Evolutionary conservation across 2,329 filamentous ascomycete species (phyloP).

Genomic region (Colletotrichum viniferum): DNA sequence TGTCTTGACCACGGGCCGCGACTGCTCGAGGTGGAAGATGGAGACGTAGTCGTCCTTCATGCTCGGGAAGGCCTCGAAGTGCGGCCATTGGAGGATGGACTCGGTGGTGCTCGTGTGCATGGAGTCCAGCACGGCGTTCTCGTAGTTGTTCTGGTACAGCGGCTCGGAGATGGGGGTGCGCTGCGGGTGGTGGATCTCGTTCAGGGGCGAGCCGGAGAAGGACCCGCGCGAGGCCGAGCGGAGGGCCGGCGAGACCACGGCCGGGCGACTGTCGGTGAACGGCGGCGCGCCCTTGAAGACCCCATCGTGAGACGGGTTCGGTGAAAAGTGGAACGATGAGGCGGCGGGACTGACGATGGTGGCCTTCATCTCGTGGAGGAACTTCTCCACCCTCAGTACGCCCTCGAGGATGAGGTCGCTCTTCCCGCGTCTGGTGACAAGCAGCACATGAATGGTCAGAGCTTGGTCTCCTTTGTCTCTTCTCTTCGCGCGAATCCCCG

Average conservation of each 20-base stretch:
- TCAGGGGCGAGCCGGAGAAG: slow-evolving; percentile 23
- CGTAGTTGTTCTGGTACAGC: slow-evolving; percentile 32
- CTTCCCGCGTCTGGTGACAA: slow-evolving; percentile 45
- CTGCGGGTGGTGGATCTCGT: slow-evolving; percentile 23
- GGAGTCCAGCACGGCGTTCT: slow-evolving; percentile 53
- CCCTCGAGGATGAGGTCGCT: slow-evolving; percentile 57
- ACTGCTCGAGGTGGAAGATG: slow-evolving; percentile 53
- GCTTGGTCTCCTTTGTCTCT: neutral
- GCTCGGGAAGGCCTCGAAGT: slow-evolving; percentile 49
- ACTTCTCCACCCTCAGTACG: slow-evolving; percentile 50
- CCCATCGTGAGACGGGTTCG: slow-evolving; percentile 10
- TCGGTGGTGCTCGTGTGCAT: slow-evolving; percentile 57
- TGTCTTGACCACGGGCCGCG: slow-evolving; percentile 38
- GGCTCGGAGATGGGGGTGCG: slow-evolving; percentile 26
- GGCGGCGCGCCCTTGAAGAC: slow-evolving; percentile 2
- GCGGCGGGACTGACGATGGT: slow-evolving; percentile 36
- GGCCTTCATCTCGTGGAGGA: slow-evolving; percentile 48
- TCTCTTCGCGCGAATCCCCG: neutral
- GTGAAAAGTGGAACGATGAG: slow-evolving; percentile 7
- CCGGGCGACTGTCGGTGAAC: slow-evolving; percentile 6
- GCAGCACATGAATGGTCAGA: slow-evolving; percentile 3
- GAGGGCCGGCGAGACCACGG: slow-evolving; percentile 21
- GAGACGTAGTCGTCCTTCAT: slow-evolving; percentile 46
- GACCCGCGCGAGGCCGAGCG: slow-evolving; percentile 28
- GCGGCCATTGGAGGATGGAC: slow-evolving; percentile 55